Evolutionary conservation across 2,329 filamentous ascomycete genomes (phyloP), one percentile per base, ranked within the genome.

Genomic region (Stachybotrys chlorohalonatus): DNA sequence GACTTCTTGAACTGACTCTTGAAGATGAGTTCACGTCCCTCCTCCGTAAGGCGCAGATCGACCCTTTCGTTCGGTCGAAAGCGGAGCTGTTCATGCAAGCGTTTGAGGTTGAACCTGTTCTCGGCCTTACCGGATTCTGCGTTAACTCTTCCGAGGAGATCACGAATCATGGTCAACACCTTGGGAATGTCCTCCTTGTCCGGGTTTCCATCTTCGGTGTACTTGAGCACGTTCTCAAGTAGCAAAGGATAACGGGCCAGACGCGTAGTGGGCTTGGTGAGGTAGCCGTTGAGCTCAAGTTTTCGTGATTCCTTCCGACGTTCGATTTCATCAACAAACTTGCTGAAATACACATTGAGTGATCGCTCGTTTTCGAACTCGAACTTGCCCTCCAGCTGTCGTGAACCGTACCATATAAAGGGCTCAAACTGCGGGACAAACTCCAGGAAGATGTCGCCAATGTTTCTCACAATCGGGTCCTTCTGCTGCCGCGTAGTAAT

Each of bases 301-400:
- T 99, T 99, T 59, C 94, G 84, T 6, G 93, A 97, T 70, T 99
- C 94, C 70, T 96, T 96, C 62, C 95, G 83, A 56, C 94, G 82
- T 71, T 99, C 94, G 6, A 95, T 95, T 69, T 97, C 92, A 60
- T 99, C 94, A 31, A 97, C 94, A 63, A 97, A 96, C 64, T 88
- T 90, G 52, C 87, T 78, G 69, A 99, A 99, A 47, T 82, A 83
- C 1, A 86, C 82, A 64, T 99, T 99, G 55, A 85, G 82, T 15
- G 88, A 86, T 63, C 94, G 90, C 73, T 99, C 94, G 64, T 94
- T 94, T 72, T 99, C 94, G 68, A 97, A 99, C 67, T 96, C 94
- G 66, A 93, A 96, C 70, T 99, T 97, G 62, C 89, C 94, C 69
- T 96, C 95, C 50, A 99, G 77, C 70, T 99, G 94, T 67, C 92